Percentiles rank a stretch among this genome's conserved stretches.
These are phyloP conservation scores for Albizia julibrissin DNA, from an alignment of 306 rosid genomes.

Conservation along the genomic window DNA sequence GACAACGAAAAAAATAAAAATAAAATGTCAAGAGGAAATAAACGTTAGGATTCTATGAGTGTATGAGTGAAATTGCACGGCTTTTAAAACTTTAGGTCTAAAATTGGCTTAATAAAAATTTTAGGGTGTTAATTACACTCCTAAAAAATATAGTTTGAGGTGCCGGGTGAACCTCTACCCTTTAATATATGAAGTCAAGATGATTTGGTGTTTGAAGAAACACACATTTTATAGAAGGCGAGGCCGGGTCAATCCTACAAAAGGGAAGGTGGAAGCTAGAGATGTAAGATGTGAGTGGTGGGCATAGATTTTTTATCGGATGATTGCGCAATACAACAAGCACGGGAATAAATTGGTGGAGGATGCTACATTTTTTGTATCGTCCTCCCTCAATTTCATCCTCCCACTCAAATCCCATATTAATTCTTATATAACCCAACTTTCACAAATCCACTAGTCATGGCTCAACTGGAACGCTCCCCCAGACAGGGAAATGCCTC, in stretches of 20 bases:
- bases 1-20: too few relatives aligned
- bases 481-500: slow-evolving; percentile 42
- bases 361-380: slow-evolving; percentile 29
- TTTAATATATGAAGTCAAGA: background rate
- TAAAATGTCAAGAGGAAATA: too few relatives aligned
- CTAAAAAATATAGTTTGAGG: too few relatives aligned
- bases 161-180: too few relatives aligned
- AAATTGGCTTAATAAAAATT: too few relatives aligned
- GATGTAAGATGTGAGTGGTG: slow-evolving; percentile 2
- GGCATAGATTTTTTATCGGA: slow-evolving; percentile 26
- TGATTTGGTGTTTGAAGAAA: background rate
- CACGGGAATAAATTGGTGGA: slow-evolving; percentile 40
- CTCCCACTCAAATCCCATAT: background rate
- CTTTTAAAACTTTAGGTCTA: too few relatives aligned
- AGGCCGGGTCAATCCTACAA: background rate
- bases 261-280: background rate
- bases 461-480: slow-evolving; percentile 68
- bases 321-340: slow-evolving; percentile 38
- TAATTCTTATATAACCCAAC: background rate
- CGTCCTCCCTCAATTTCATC: slow-evolving; percentile 12
- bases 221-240: background rate
- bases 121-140: too few relatives aligned
- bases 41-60: too few relatives aligned
- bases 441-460: slow-evolving; percentile 1
- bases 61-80: too few relatives aligned